These are phyloP conservation scores for Tetraselmis chui DNA, from an alignment of 139 green algal genomes.

Conservation along the genomic window DNA sequence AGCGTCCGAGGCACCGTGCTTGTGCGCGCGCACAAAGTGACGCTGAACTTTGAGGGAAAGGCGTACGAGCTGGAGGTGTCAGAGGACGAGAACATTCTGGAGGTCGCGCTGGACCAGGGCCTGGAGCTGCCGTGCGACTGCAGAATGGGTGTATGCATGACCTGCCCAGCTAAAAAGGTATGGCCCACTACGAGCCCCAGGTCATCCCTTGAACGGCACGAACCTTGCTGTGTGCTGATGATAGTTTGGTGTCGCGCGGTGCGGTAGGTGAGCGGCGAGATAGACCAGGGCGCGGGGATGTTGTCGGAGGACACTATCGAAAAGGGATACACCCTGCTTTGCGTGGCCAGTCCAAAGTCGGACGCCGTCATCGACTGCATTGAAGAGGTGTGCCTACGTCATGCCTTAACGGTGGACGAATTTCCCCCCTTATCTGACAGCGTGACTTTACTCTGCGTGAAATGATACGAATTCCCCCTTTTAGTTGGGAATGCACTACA, in stretches of 20 bases:
- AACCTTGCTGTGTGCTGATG: too few species aligned
- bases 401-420: too few species aligned
- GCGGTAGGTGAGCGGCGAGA: constrained; percentile 37
- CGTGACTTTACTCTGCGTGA: too few species aligned
- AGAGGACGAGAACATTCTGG: not conserved
- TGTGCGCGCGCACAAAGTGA: not conserved
- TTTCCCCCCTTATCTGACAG: too few species aligned
- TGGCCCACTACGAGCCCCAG: not conserved
- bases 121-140: constrained; percentile 79
- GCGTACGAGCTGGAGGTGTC: not conserved
- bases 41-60: not conserved
- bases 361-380: constrained; percentile 65
- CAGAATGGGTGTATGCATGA: constrained; percentile 85
- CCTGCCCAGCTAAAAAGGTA: constrained; percentile 63
- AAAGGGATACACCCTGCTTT: constrained; percentile 82
- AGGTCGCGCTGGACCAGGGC: constrained; percentile 52
- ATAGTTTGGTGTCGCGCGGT: too few species aligned
- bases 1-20: not conserved
- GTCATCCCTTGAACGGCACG: too few species aligned
- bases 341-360: constrained; percentile 50
- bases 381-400: constrained; percentile 46
- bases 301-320: constrained; percentile 62
- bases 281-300: constrained; percentile 82
- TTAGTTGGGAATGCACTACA: too few species aligned
- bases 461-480: too few species aligned